These are phyloP conservation scores for Paramyrothecium sp. DNA, from an alignment of 2,329 filamentous ascomycete species.

Conservation along the genomic window DNA sequence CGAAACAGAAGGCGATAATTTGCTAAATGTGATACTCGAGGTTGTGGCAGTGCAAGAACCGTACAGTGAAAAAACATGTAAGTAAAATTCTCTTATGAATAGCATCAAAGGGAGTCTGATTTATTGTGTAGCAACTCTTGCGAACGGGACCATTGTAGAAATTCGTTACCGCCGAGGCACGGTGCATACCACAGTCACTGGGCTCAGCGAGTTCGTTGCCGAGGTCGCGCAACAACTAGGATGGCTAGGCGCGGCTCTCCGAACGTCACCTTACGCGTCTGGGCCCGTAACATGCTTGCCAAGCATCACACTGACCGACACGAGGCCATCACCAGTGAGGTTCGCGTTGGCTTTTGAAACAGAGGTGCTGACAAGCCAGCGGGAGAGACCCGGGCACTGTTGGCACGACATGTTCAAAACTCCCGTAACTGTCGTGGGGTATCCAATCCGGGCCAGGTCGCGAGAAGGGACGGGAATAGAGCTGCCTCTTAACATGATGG, in stretches of 20 bases:
- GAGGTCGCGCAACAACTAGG: constrained; percentile 10
- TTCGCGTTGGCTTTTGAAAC: neutral
- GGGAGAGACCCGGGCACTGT: constrained; percentile 3
- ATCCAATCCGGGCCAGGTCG: constrained; percentile 5
- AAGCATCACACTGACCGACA: neutral
- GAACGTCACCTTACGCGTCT: constrained; percentile 1
- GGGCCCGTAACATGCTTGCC: constrained; percentile 2
- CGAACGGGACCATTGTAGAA: neutral
- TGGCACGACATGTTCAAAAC: constrained; percentile 11
- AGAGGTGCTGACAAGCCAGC: neutral
- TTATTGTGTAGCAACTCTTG: neutral
- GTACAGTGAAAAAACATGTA: neutral
- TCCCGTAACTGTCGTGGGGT: constrained; percentile 9
- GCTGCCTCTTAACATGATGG: constrained; percentile 9
- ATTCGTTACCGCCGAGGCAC: neutral
- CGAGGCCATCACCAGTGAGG: neutral
- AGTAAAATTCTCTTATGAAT: too few species aligned
- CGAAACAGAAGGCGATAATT: neutral
- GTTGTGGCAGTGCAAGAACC: neutral
- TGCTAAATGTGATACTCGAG: neutral
- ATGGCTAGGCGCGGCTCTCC: constrained; percentile 11
- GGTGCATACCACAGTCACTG: neutral
- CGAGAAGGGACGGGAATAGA: constrained; percentile 6
- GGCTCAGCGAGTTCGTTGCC: neutral
- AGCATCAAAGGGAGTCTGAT: too few species aligned